Conservation (phyloP, 2,329 filamentous ascomycete genomes). For the Trichoderma sp. region DNA sequence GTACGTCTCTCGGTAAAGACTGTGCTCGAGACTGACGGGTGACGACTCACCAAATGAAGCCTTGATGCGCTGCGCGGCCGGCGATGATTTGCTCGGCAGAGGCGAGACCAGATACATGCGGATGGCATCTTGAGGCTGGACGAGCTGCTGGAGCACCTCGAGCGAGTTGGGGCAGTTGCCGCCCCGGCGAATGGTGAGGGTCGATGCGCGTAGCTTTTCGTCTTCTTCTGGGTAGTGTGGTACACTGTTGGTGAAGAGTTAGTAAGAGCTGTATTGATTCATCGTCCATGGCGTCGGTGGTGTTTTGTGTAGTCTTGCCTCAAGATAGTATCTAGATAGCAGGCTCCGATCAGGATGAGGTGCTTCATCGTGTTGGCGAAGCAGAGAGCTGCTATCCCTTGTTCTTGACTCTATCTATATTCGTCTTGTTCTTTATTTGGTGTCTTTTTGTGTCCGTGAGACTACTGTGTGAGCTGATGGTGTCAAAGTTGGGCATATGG, state of each 20-base stretch:
- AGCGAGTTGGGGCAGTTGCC: constrained; percentile 74
- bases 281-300: not conserved
- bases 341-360: constrained; percentile 66
- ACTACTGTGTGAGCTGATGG: not conserved
- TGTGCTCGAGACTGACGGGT: constrained; percentile 54
- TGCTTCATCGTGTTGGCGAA: constrained; percentile 47
- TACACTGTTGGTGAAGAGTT: constrained; percentile 49
- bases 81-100: constrained; percentile 56
- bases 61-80: constrained; percentile 54
- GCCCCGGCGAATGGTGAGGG: constrained; percentile 61
- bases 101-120: constrained; percentile 50
- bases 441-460: not conserved
- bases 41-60: constrained; percentile 52
- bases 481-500: not conserved
- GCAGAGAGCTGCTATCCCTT: not conserved
- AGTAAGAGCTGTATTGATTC: constrained; percentile 13
- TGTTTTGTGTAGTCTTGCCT: no score
- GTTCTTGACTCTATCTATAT: not conserved
- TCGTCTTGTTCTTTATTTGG: not conserved
- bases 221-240: constrained; percentile 70
- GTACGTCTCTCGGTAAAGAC: constrained; percentile 59
- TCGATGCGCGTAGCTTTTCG: constrained; percentile 68
- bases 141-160: constrained; percentile 68
- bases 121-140: constrained; percentile 37
- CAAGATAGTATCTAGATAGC: constrained; percentile 71